Conservation (phyloP, 768 basidiomycete genomes). For the Pleurotus pulmonarius region DNA sequence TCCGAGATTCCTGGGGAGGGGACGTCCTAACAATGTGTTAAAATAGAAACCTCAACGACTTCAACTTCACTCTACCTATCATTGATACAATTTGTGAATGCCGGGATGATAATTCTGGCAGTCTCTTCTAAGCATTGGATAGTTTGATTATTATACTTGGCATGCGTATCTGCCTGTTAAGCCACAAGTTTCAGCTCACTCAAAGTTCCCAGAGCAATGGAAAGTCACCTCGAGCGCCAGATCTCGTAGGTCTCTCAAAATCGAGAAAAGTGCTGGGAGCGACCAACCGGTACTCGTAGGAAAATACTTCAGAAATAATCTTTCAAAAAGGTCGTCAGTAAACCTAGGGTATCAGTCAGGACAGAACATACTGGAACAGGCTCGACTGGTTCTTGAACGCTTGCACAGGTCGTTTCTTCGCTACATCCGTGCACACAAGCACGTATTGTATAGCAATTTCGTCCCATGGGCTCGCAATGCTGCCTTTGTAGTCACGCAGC, state of each 20-base stretch:
- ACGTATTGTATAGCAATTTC: slow-evolving; percentile 85
- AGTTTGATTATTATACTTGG: slow-evolving; percentile 50
- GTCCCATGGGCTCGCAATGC: slow-evolving; percentile 76
- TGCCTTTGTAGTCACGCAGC: slow-evolving; percentile 51
- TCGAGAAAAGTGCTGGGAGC: slow-evolving; percentile 76
- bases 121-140: slow-evolving; percentile 82
- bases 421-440: slow-evolving; percentile 66
- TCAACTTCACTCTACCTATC: slow-evolving; percentile 42
- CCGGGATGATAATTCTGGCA: slow-evolving; percentile 82
- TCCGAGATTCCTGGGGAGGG: slow-evolving; percentile 69
- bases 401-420: slow-evolving; percentile 60
- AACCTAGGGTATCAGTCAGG: no score
- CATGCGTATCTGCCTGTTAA: slow-evolving; percentile 57
- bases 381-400: slow-evolving; percentile 81
- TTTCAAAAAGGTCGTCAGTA: slow-evolving; percentile 19
- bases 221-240: slow-evolving; percentile 74
- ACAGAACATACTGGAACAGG: slow-evolving; percentile 66
- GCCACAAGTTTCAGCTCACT: neutral
- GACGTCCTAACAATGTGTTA: slow-evolving; percentile 43
- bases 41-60: neutral
- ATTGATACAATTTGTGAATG: slow-evolving; percentile 85
- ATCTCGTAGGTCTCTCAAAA: slow-evolving; percentile 78
- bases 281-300: slow-evolving; percentile 85
- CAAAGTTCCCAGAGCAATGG: slow-evolving; percentile 2
- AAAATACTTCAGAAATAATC: slow-evolving; percentile 76